Base-by-base conservation (phyloP, 352 stramenopile species). In the Phytophthora sp. region DNA sequence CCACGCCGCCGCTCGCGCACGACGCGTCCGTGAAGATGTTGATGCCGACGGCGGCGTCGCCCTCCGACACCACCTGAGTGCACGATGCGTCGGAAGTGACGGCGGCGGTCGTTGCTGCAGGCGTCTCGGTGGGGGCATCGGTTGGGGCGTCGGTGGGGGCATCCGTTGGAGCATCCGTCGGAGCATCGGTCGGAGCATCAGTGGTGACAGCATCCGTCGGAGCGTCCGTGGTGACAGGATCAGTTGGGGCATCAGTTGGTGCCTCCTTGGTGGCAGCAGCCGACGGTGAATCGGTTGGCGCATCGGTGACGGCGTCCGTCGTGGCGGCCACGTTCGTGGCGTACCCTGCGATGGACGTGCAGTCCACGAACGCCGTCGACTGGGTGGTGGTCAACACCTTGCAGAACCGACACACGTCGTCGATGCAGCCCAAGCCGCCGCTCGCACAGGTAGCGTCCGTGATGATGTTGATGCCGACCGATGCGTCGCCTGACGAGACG, bases 371-470 rank as follows among this genome's bases (percentile, higher is more conserved):
- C 3, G 54, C 43, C 8, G 54, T 8, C 27, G 42, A 62, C 24
- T 61, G 37, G 18, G 24, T 13, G 32, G 34, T 18, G 38, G 18
- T 32, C n/a, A 54, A 13, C 5, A 42, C 52, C 45, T 79, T 76
- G 54, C 74, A 83, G 51, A 75, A 76, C 17, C 74, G 74, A 45
- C 74, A 83, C 12, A 83, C 53, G 10, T 52, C 31, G 12, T 70
- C 59, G 21, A 69, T 69, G 32, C 60, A 69, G 4, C 60, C 60
- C n/a, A 42, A 53, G 9, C 64, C 69, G 11, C 41, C 52, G n/a
- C n/a, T 58, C 17, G 39, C 34, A 28, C 69, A 77, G 12, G 46
- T 65, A 8, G 55, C 20, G n/a, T 77, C 69, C 10, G 58, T 56
- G 24, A 69, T 42, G 42, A 77, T 68, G 17, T 61, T 52, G 21